phyloP scores from a whole-genome alignment of 2,329 filamentous ascomycete genomes.

The Ophiocordyceps camponoti-floridani region DNA sequence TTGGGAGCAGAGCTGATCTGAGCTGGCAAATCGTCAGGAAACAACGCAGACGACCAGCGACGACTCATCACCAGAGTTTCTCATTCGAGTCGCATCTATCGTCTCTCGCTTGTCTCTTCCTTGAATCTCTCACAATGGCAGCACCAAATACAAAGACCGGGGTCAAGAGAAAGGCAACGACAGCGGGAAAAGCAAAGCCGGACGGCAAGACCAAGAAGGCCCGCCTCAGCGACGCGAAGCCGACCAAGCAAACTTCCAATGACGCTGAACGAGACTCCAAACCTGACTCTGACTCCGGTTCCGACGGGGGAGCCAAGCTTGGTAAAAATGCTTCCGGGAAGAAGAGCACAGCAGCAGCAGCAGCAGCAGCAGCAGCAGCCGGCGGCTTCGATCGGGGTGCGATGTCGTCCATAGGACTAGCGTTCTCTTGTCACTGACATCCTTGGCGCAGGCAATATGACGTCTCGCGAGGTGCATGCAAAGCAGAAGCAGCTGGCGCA shows the following conservation, averaged over 20 bases:
- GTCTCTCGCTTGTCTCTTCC: no score
- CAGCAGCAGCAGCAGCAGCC: slow-evolving; percentile 12
- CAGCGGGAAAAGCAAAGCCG: slow-evolving; percentile 22
- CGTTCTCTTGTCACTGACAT: not conserved
- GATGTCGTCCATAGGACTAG: slow-evolving; percentile 2
- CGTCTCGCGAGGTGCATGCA: slow-evolving; percentile 70
- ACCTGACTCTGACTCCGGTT: slow-evolving; percentile 25
- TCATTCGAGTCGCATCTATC: not conserved
- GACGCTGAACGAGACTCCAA: slow-evolving; percentile 19
- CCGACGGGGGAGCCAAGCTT: slow-evolving; percentile 31
- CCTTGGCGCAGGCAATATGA: slow-evolving; percentile 12
- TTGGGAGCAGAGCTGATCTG: no score
- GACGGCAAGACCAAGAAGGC: slow-evolving; percentile 32
- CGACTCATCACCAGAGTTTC: not conserved
- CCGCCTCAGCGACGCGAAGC: slow-evolving; percentile 19
- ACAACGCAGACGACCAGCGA: not conserved
- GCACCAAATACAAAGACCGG: slow-evolving; percentile 26
- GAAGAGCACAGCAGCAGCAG: slow-evolving; percentile 12
- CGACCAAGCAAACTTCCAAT: slow-evolving; percentile 16
- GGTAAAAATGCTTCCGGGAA: slow-evolving; percentile 20
- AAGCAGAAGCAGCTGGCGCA: slow-evolving; percentile 81
- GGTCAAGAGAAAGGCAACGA: slow-evolving; percentile 38
- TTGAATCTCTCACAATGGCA: slow-evolving; percentile 19
- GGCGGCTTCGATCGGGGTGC: slow-evolving; percentile 23
- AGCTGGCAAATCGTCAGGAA: no score